phyloP scores from a whole-genome alignment of 2,329 filamentous ascomycete species.

The Trichoderma citrinoviride region DNA sequence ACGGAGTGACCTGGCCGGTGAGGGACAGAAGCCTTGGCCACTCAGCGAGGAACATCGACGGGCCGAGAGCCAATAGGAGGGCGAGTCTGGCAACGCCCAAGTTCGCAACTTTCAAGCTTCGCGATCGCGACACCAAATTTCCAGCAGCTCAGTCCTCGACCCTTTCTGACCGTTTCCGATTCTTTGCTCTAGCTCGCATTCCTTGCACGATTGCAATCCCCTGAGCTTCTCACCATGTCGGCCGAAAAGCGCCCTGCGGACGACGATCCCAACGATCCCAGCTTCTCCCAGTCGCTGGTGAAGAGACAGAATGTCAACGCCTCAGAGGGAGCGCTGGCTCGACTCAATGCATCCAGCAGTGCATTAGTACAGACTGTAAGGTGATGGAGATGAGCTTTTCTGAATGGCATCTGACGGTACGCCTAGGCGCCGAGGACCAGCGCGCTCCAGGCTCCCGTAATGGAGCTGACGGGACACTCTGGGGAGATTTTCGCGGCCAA shows the following conservation, averaged over 20 bases:
- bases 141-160: not conserved
- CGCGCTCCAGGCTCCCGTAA: constrained; percentile 81
- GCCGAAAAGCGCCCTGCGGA: constrained; percentile 90
- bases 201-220: not conserved
- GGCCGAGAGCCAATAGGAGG: constrained; percentile 35
- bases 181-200: not conserved
- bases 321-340: constrained; percentile 48
- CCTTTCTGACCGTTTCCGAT: too few relatives aligned
- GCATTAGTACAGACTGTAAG: constrained; percentile 53
- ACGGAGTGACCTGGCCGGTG: constrained; percentile 25
- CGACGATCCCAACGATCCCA: constrained; percentile 77
- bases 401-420: not conserved
- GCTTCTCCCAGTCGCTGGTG: constrained; percentile 75
- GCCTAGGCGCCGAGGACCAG: constrained; percentile 73
- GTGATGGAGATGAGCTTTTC: not conserved
- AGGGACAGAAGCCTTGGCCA: constrained; percentile 22
- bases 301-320: constrained; percentile 76
- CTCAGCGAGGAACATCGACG: constrained; percentile 36
- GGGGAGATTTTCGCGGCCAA: constrained; percentile 88
- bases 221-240: constrained; percentile 61
- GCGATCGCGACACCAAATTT: constrained; percentile 11
- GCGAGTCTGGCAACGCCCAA: constrained; percentile 6
- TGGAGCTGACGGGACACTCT: constrained; percentile 81
- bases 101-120: constrained; percentile 19
- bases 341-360: constrained; percentile 49